These are phyloP conservation scores for Stylosanthes scabra DNA, from an alignment of 331 rosid genomes.

Conservation along the genomic window DNA sequence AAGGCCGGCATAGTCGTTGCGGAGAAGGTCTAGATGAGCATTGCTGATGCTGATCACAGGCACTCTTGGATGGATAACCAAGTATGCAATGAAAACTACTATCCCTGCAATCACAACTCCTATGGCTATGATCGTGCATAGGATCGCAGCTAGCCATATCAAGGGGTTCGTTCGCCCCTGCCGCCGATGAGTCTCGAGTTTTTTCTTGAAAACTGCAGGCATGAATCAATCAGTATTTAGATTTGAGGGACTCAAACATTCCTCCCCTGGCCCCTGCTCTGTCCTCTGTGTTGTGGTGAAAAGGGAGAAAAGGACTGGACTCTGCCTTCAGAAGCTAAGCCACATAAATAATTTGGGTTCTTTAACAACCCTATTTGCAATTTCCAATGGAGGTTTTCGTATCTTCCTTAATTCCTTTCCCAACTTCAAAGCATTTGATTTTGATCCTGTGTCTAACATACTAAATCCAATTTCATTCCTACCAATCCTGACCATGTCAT, in stretches of 20 bases:
- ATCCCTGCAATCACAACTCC: conserved; percentile 66
- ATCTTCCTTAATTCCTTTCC: conserved; percentile 89
- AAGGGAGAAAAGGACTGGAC: not conserved
- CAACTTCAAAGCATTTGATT: conserved; percentile 54
- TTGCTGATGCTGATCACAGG: conserved; percentile 57
- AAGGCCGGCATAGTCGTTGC: conserved; percentile 54
- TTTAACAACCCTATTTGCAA: conserved; percentile 45
- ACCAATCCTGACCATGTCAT: too few species aligned
- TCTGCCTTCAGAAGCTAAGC: conserved; percentile 28
- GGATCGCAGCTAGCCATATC: conserved; percentile 65
- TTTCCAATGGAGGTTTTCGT: conserved; percentile 71
- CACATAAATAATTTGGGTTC: conserved; percentile 33
- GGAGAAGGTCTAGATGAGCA: conserved; percentile 60
- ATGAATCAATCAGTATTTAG: conserved; percentile 17
- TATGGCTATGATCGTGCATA: conserved; percentile 64
- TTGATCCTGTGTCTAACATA: not conserved
- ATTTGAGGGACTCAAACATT: conserved; percentile 4
- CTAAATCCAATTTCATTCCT: too few species aligned
- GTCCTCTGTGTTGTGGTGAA: not conserved
- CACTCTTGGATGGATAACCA: conserved; percentile 76
- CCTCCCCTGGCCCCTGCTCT: not conserved
- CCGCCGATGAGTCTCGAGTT: not conserved
- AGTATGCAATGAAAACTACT: conserved; percentile 61
- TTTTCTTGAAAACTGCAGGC: conserved; percentile 33
- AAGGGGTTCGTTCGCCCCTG: conserved; percentile 59